These are phyloP conservation scores for Vickermania spadyakhi DNA, from an alignment of 208 protist genomes.

Conservation along the genomic window DNA sequence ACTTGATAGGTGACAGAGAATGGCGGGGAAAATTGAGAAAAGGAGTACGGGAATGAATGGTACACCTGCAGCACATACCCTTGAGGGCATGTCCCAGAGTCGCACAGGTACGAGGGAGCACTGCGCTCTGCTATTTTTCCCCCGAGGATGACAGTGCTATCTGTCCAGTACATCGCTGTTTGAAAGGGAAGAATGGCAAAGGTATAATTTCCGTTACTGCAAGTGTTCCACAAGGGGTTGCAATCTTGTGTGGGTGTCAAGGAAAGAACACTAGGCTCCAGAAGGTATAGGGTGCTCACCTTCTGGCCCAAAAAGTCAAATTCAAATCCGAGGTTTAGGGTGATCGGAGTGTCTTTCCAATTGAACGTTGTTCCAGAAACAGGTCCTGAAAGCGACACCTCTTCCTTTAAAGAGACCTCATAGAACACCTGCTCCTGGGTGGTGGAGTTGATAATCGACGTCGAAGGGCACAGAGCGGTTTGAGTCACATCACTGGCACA, in stretches of 20 bases:
- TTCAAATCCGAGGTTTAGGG: slow-evolving; percentile 2
- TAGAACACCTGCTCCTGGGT: slow-evolving; percentile 2
- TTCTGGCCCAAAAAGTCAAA: slow-evolving; percentile 11
- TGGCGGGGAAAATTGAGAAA: background rate
- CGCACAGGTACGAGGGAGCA: background rate
- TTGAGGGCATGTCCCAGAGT: background rate
- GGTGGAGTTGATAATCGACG: background rate
- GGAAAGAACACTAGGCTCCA: slow-evolving; percentile 10
- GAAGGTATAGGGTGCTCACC: slow-evolving; percentile 2
- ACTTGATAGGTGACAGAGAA: slow-evolving; percentile 8
- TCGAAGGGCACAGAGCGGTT: slow-evolving; percentile 1
- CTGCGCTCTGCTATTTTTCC: background rate
- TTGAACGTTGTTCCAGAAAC: background rate
- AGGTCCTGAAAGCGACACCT: background rate
- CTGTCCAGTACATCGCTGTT: slow-evolving; percentile 6
- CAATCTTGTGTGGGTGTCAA: slow-evolving; percentile 8
- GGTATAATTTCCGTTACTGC: slow-evolving; percentile 13
- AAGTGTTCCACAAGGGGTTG: slow-evolving; percentile 10
- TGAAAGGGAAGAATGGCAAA: slow-evolving; percentile 9
- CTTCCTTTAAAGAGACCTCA: background rate
- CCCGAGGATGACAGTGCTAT: background rate
- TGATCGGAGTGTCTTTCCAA: background rate
- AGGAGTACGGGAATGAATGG: background rate
- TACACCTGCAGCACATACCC: background rate
- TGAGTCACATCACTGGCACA: slow-evolving; percentile 3